Evolutionary conservation across 75 land plant genomes (phyloP), one percentile per base, ranked within the genome.

Genomic region (Selaginella tamariscina): DNA sequence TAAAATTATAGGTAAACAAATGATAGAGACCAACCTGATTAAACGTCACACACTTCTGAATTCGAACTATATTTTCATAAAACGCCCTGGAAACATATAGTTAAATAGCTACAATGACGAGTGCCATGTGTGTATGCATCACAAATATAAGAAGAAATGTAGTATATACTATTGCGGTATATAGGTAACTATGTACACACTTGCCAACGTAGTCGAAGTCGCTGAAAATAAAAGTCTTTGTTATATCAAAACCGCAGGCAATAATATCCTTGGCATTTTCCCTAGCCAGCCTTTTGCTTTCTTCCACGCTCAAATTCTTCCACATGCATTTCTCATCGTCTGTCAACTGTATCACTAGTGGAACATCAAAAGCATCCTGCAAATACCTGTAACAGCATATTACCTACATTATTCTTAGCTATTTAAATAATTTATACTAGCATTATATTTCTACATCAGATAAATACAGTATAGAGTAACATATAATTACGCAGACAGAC

Each of bases 251-350:
- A 27, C 98, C 98, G 74, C 98, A 94, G 22, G 98, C 98, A 74
- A 94, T 94, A 29, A 94, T 94, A 68, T 94, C 98, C 70, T 87
- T 94, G 0, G 98, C 96, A 80, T 95, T 95, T 74, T 95, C 96
- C 32, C 96, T 83, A 9, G 96, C 99, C 59, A 95, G 82, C 27
- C 88, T 75, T 54, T 74, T 60, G 73, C 84, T 78, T 70, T 87
- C 92, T 63, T 95, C 99, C 30, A 95, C 81, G 23, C 88, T 70
- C 2, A 95, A 70, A 78, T 87, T 77, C 80, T 91, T 95, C 99
- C 99, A 95, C 87, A 95, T 82, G 71, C 84, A 95, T 62, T 95
- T 95, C 77, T 95, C 99, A 77, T 95, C 99, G 73, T 95, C 97
- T 68, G 99, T 95, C 30, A 95, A 85, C 65, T 95, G 99, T 68